Conservation (phyloP, 176 grass and related monocot genomes). For the Eleusine coracana region DNA sequence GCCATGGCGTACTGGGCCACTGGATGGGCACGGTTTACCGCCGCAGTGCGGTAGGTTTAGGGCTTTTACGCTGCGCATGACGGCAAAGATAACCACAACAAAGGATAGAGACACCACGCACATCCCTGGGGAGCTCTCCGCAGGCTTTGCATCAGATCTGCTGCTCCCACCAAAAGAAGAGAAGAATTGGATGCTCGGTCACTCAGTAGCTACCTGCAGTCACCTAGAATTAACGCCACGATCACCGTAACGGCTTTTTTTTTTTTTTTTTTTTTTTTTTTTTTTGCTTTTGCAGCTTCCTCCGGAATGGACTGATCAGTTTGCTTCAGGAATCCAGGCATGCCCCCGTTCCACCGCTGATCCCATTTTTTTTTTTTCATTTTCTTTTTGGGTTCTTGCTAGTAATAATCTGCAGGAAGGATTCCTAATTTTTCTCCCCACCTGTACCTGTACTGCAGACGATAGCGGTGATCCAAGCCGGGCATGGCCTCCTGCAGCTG, state of each 20-base stretch:
- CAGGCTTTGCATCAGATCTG: constrained; percentile 53
- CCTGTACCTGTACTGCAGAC: constrained; percentile 49
- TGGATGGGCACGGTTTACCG: neutral
- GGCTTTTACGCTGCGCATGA: constrained; percentile 8
- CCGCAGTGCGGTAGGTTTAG: neutral
- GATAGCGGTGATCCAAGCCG: constrained; percentile 98
- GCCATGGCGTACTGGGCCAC: constrained; percentile 2
- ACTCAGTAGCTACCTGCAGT: neutral
- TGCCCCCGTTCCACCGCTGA: neutral
- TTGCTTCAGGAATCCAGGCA: constrained; percentile 95
- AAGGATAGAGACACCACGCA: constrained; percentile 3
- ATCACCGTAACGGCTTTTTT: constrained; percentile 30
- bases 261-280: neutral
- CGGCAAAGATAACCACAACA: neutral
- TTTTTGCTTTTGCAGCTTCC: constrained; percentile 81
- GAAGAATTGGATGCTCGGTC: constrained; percentile 46
- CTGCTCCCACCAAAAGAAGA: constrained; percentile 34
- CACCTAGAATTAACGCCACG: constrained; percentile 35
- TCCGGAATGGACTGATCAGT: constrained; percentile 96
- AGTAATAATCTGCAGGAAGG: neutral
- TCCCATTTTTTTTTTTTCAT: neutral
- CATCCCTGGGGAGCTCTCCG: constrained; percentile 23
- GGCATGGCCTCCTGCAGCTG: constrained; percentile 93
- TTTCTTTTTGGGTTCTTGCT: neutral
- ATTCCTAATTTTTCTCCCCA: neutral